Evolutionary conservation across 179 eudicot genomes (phyloP).

Genomic region (Silene vulgaris): DNA sequence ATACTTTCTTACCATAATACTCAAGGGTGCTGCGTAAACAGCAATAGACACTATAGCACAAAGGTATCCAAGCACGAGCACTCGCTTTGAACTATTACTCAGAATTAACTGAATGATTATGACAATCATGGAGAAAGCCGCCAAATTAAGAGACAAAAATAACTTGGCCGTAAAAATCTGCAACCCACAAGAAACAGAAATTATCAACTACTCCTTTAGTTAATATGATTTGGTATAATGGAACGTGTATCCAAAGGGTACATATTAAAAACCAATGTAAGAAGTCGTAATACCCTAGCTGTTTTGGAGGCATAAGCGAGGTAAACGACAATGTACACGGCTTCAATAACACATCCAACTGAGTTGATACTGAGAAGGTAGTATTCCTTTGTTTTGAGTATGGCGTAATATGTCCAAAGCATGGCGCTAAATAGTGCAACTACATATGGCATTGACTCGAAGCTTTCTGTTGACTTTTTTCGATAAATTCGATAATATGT

Average conservation of each 20-base stretch:
- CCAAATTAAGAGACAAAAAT: conserved; percentile 38
- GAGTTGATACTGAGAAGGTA: conserved; percentile 63
- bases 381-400: conserved; percentile 38
- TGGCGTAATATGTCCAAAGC: conserved; percentile 72
- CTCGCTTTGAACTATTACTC: conserved; percentile 25
- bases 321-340: conserved; percentile 51
- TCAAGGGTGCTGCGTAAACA: conserved; percentile 74
- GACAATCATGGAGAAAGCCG: conserved; percentile 36
- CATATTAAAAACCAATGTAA: too few relatives aligned
- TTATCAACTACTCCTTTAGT: too few relatives aligned
- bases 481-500: conserved; percentile 51
- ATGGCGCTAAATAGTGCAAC: conserved; percentile 55
- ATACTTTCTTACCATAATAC: conserved; percentile 46
- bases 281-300: conserved; percentile 34
- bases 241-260: too few relatives aligned
- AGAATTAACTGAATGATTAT: conserved; percentile 35
- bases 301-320: conserved; percentile 49
- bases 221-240: too few relatives aligned
- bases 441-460: conserved; percentile 61
- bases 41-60: conserved; percentile 47
- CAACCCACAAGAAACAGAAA: neutral
- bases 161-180: conserved; percentile 48
- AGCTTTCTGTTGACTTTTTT: conserved; percentile 68
- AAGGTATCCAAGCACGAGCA: conserved; percentile 50
- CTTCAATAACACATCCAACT: conserved; percentile 55